Percentiles rank a stretch among this genome's conserved stretches.
Evolutionary conservation across 768 basidiomycete genomes (phyloP).

Genomic region (Galerina sulciceps): DNA sequence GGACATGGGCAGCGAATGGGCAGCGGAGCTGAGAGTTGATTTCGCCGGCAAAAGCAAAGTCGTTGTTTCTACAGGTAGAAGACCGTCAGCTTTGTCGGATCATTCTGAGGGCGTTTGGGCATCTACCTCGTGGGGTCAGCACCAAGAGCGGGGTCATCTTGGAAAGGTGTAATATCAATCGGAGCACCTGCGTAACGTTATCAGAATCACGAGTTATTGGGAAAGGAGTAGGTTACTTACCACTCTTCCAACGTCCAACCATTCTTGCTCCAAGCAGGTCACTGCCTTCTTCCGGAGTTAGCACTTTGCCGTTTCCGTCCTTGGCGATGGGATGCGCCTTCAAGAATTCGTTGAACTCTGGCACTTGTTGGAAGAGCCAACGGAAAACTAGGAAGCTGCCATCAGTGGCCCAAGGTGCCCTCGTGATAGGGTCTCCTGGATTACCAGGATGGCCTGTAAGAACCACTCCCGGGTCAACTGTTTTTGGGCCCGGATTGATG

Average conservation of each 20-base stretch:
- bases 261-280: slow-evolving; percentile 57
- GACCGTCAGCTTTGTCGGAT: background rate
- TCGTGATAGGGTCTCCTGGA: slow-evolving; percentile 38
- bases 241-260: slow-evolving; percentile 61
- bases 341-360: slow-evolving; percentile 54
- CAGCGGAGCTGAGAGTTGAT: slow-evolving; percentile 39
- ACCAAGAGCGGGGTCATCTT: slow-evolving; percentile 43
- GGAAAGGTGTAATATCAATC: slow-evolving; percentile 45
- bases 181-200: slow-evolving; percentile 40
- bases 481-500: slow-evolving; percentile 38
- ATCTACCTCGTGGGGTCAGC: slow-evolving; percentile 37
- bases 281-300: slow-evolving; percentile 43
- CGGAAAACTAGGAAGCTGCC: slow-evolving; percentile 59
- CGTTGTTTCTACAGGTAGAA: slow-evolving; percentile 37
- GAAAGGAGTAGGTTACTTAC: slow-evolving; percentile 28
- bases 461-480: slow-evolving; percentile 46
- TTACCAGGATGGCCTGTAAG: slow-evolving; percentile 49
- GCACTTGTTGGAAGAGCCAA: slow-evolving; percentile 54
- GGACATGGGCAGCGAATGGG: slow-evolving; percentile 53
- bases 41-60: slow-evolving; percentile 44
- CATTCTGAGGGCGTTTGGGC: background rate
- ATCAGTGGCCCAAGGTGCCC: slow-evolving; percentile 50
- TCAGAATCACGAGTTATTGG: background rate
- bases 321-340: slow-evolving; percentile 40
- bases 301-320: slow-evolving; percentile 28